These are phyloP conservation scores for Acanthamoeba healyi DNA, from an alignment of 208 protist genomes.

Conservation along the genomic window DNA sequence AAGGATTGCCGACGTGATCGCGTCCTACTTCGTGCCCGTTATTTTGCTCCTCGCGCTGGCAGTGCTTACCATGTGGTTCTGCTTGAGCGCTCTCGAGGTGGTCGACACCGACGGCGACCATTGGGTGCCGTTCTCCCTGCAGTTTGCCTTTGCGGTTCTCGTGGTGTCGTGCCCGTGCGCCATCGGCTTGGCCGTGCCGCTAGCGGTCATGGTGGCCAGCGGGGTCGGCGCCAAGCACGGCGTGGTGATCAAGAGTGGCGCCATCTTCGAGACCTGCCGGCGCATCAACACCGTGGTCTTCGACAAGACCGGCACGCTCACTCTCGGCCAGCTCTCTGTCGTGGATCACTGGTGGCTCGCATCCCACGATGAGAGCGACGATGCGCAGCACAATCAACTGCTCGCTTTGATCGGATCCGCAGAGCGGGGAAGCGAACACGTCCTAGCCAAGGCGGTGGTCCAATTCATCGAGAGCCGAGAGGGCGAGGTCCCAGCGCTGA, in stretches of 20 bases:
- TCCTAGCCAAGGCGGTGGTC: slow-evolving; percentile 9
- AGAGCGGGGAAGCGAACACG: slow-evolving; percentile 24
- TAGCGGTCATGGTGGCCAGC: slow-evolving; percentile 97
- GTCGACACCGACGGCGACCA: slow-evolving; percentile 61
- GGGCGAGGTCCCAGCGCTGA: not conserved
- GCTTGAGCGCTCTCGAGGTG: not conserved
- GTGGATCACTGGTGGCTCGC: slow-evolving; percentile 77
- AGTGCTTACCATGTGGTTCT: slow-evolving; percentile 95
- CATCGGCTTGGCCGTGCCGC: slow-evolving; percentile 96
- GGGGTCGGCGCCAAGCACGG: slow-evolving; percentile 92
- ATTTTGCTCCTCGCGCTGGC: slow-evolving; percentile 93
- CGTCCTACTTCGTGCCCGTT: slow-evolving; percentile 95
- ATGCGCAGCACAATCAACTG: not conserved
- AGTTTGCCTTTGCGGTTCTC: slow-evolving; percentile 95
- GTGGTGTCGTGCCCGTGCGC: slow-evolving; percentile 97
- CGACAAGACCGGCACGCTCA: slow-evolving; percentile 98
- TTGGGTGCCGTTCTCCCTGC: slow-evolving; percentile 91
- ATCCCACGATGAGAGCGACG: not conserved
- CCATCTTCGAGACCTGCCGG: slow-evolving; percentile 92
- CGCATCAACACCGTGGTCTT: slow-evolving; percentile 93
- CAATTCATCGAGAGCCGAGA: not conserved
- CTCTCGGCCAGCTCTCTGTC: slow-evolving; percentile 93
- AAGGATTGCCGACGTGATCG: slow-evolving; percentile 90
- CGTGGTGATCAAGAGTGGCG: slow-evolving; percentile 95
- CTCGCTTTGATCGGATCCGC: slow-evolving; percentile 5